Conservation (phyloP, 2,329 filamentous ascomycete genomes). For the Rhynchosporium graminicola region DNA sequence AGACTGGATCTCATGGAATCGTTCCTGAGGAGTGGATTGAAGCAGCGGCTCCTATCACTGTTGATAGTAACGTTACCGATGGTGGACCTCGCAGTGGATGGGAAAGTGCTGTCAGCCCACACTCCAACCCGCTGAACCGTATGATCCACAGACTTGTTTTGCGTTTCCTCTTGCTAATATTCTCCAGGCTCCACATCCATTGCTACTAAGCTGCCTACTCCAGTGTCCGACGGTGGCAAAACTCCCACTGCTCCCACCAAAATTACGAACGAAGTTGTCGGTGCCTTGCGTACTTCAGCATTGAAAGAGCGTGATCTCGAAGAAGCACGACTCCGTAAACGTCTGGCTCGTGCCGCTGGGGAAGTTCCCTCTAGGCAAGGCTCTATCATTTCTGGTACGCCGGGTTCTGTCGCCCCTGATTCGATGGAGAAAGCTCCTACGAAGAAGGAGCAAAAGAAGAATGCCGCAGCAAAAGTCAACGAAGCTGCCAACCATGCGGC, state of each 20-base stretch:
- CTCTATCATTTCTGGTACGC: constrained; percentile 57
- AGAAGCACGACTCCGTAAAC: constrained; percentile 68
- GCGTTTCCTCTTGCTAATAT: constrained; percentile 29
- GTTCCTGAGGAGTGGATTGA: constrained; percentile 76
- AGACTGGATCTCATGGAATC: constrained; percentile 76
- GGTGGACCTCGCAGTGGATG: constrained; percentile 39
- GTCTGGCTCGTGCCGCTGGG: constrained; percentile 60
- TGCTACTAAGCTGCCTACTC: constrained; percentile 46
- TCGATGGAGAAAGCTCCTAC: constrained; percentile 68
- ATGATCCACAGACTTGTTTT: constrained; percentile 40
- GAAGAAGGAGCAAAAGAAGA: constrained; percentile 85
- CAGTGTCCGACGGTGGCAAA: constrained; percentile 51
- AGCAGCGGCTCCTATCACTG: constrained; percentile 57
- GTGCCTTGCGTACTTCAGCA: constrained; percentile 61
- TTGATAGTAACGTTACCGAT: constrained; percentile 39
- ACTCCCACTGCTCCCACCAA: constrained; percentile 47
- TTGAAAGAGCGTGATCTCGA: constrained; percentile 70
- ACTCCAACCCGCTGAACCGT: constrained; percentile 62
- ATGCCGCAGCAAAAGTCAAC: constrained; percentile 70
- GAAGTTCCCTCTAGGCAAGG: constrained; percentile 51
- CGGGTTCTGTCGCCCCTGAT: constrained; percentile 64
- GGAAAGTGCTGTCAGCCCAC: constrained; percentile 55
- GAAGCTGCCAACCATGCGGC: constrained; percentile 78
- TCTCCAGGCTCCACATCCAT: constrained; percentile 38
- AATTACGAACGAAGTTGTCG: constrained; percentile 47